Evolutionary conservation across 2,329 filamentous ascomycete genomes (phyloP), one percentile per base, ranked within the genome.

Genomic region (Aspergillus ruber): DNA sequence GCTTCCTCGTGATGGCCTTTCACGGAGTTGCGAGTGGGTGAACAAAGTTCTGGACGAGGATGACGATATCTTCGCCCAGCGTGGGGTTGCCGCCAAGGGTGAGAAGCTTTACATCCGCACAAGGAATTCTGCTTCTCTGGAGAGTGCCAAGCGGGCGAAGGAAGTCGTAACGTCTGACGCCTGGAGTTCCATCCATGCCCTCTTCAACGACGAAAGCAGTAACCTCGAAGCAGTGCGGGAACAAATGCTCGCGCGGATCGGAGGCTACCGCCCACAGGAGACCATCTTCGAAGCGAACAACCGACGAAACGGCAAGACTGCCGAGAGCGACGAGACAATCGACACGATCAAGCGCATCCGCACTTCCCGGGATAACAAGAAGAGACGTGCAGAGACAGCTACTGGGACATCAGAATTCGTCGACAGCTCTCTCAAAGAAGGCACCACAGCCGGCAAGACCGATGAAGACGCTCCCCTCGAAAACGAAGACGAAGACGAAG

Each of bases 211-310:
- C 46, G 80, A 85, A 44, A 53, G 59, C 12, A 79, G 79, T 47
- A 74, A 80, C 29, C 70, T 79, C 23, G 87, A 91, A 61, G 78
- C 82, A 50, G 84, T 88, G 43, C 81, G 90, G 27, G 83, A 90
- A 43, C 83, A 86, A 44, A 95, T 98, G 88, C 75, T 98, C 25
- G 88, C 89, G 27, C 82, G 84, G 49, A 88, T 98, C 48, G 90
- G 88, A 59, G 85, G 86, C 2, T 98, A 93, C 72, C 82, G 88
- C 57, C 93, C 94, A 0, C 78, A 84, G 39, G 93, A 98, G 69
- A 97, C 91, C 0, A 88, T 98, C n/a, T 98, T 98, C 58, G 93
- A 98, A 68, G 84, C 96, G 53, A 86, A 87, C 54, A 87, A 87
- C 6, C 82, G 85, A 56, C 80, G 84, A 51, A 85, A 83, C 35